Percentiles rank a stretch among this genome's conserved stretches.
Evolutionary conservation across 192 early-diverging fungal species (phyloP).

Genomic region (Coemansia sp.): DNA sequence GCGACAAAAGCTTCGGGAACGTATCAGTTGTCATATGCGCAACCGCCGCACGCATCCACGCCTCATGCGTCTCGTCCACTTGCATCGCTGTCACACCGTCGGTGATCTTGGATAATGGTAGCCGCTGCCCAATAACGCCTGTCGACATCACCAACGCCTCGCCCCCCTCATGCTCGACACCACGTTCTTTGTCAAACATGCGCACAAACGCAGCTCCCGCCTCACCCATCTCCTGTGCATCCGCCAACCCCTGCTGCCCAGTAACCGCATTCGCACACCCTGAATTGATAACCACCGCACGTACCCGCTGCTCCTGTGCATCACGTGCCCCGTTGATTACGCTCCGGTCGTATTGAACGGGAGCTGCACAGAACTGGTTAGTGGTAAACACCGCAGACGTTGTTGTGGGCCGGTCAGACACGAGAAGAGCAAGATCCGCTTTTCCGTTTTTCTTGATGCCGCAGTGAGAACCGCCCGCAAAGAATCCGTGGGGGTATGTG

Average conservation of each 20-base stretch:
- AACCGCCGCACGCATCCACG: constrained; percentile 79
- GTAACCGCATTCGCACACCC: constrained; percentile 98
- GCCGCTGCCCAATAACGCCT: constrained; percentile 91
- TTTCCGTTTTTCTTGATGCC: constrained; percentile 80
- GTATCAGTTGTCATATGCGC: constrained; percentile 99
- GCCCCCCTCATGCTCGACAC: not conserved
- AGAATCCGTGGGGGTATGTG: constrained; percentile 83
- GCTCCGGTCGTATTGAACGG: constrained; percentile 71
- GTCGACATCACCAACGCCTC: constrained; percentile 87
- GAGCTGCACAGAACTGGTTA: constrained; percentile 90
- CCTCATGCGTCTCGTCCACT: constrained; percentile 60
- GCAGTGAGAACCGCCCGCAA: constrained; percentile 69
- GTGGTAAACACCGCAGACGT: constrained; percentile 90
- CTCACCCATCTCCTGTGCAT: constrained; percentile 71
- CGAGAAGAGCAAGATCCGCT: constrained; percentile 80
- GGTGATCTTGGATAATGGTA: constrained; percentile 81
- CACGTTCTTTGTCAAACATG: constrained; percentile 10
- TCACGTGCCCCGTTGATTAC: constrained; percentile 58
- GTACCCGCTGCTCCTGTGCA: constrained; percentile 46
- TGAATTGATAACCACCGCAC: constrained; percentile 75
- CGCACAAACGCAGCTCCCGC: constrained; percentile 59
- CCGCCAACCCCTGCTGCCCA: constrained; percentile 74
- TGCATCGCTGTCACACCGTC: constrained; percentile 57
- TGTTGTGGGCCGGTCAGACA: constrained; percentile 68
- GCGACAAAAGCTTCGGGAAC: constrained; percentile 87